phyloP scores from a whole-genome alignment of 1,284 basidiomycete genomes.

The Heliocybe sulcata region DNA sequence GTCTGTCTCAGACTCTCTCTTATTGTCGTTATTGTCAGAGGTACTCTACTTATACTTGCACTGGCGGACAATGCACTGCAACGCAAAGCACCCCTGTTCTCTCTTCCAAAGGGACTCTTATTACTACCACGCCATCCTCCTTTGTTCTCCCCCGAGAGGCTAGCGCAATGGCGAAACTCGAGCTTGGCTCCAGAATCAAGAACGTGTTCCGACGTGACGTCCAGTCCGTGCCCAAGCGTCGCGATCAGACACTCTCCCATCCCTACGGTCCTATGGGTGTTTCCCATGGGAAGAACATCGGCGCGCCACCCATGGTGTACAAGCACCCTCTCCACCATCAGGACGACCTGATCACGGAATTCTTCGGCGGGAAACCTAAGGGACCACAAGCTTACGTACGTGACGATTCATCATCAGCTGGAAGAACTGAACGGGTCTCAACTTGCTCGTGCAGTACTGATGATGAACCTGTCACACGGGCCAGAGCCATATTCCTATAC shows the following conservation, averaged over 20 bases:
- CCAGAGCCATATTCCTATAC: not conserved
- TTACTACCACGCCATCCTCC: too few relatives aligned
- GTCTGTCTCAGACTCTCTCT: not conserved
- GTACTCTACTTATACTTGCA: not conserved
- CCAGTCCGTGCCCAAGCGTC: not conserved
- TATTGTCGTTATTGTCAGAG: not conserved
- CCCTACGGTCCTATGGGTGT: not conserved
- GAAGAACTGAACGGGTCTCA: not conserved
- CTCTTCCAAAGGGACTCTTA: not conserved
- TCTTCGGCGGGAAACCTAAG: constrained; percentile 1
- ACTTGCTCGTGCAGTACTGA: not conserved
- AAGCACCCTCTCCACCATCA: constrained; percentile 1
- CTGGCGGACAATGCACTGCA: not conserved
- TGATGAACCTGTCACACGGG: not conserved
- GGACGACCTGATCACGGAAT: constrained; percentile 2
- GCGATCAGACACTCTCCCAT: not conserved
- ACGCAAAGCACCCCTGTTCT: not conserved
- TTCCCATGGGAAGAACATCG: not conserved
- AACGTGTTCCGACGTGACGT: not conserved
- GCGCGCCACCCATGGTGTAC: not conserved
- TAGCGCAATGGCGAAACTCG: not conserved
- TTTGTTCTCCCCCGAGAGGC: too few relatives aligned
- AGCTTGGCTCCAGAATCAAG: not conserved
- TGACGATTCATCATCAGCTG: not conserved
- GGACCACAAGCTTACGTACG: too few relatives aligned